A percentile compares a stretch with the other conserved stretches of the same genome.
These are phyloP conservation scores for Pascua guehoae DNA, from an alignment of 1,284 basidiomycete genomes.

Conservation along the genomic window DNA sequence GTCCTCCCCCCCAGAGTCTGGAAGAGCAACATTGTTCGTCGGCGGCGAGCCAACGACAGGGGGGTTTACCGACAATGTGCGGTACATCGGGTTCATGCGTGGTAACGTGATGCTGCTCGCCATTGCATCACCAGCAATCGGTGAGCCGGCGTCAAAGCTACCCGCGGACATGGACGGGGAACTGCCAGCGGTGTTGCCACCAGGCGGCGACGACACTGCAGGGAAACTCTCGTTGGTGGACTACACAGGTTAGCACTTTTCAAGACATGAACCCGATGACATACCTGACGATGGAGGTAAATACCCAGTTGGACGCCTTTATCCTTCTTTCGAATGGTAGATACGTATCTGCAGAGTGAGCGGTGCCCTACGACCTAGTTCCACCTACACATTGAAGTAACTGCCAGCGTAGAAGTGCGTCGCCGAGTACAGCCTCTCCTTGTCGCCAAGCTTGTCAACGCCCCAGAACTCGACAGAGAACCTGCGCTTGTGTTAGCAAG, in stretches of 20 bases:
- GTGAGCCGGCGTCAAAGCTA: too few species aligned
- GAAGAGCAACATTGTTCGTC: constrained; percentile 1
- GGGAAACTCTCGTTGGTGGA: constrained; percentile 55
- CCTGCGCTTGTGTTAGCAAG: constrained; percentile 21
- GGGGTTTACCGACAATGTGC: constrained; percentile 15
- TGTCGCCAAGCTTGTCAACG: constrained; percentile 74
- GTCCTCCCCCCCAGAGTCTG: constrained; percentile 18
- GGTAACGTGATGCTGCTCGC: too few species aligned
- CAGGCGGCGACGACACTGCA: constrained; percentile 11
- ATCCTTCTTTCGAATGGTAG: constrained; percentile 69
- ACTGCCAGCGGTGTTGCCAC: not conserved
- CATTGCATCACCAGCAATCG: too few species aligned
- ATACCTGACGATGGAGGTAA: constrained; percentile 75
- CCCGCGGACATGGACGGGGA: too few species aligned
- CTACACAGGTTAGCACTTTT: constrained; percentile 2
- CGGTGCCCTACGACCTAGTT: constrained; percentile 56
- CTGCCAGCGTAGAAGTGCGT: constrained; percentile 53
- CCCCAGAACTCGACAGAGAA: constrained; percentile 88
- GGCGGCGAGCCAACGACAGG: constrained; percentile 12
- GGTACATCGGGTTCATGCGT: constrained; percentile 4
- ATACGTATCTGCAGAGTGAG: constrained; percentile 64
- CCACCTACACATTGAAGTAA: constrained; percentile 42
- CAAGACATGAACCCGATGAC: not conserved
- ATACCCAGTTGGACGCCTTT: constrained; percentile 73
- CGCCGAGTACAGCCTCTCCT: constrained; percentile 59